These are phyloP conservation scores for Ophiostoma sp. DNA, from an alignment of 2,329 filamentous ascomycete genomes.

Conservation along the genomic window DNA sequence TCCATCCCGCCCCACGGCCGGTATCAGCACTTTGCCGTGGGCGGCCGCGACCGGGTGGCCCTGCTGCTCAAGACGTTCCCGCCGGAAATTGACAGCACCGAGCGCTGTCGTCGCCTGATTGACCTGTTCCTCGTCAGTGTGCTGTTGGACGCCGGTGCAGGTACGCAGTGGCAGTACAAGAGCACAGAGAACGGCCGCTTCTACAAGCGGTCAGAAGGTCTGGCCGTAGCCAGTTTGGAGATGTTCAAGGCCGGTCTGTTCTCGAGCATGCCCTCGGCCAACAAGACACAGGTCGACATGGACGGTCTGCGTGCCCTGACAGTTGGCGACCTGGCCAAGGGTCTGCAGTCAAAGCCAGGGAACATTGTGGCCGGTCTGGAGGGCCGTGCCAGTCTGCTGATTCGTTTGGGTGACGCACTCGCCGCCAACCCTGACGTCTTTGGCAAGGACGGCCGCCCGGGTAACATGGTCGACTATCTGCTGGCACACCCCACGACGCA, in stretches of 20 bases:
- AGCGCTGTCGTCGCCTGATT: slow-evolving; percentile 72
- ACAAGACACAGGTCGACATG: slow-evolving; percentile 89
- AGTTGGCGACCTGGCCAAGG: slow-evolving; percentile 71
- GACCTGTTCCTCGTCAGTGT: slow-evolving; percentile 64
- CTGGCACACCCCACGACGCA: slow-evolving; percentile 87
- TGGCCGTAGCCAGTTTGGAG: slow-evolving; percentile 74
- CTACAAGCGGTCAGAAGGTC: slow-evolving; percentile 83
- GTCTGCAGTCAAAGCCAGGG: slow-evolving; percentile 77
- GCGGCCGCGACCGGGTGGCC: slow-evolving; percentile 70
- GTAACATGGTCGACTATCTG: slow-evolving; percentile 96
- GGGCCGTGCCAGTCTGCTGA: slow-evolving; percentile 76
- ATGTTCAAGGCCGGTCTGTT: slow-evolving; percentile 95
- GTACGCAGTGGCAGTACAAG: slow-evolving; percentile 88
- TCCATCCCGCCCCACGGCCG: slow-evolving; percentile 82
- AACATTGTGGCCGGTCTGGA: slow-evolving; percentile 85
- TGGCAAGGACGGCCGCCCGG: slow-evolving; percentile 78
- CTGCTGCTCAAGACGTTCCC: slow-evolving; percentile 71
- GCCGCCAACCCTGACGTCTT: slow-evolving; percentile 77
- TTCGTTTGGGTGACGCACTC: slow-evolving; percentile 73
- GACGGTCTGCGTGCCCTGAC: slow-evolving; percentile 74
- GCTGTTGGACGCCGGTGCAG: slow-evolving; percentile 73
- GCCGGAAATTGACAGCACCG: slow-evolving; percentile 66
- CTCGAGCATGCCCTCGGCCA: slow-evolving; percentile 69
- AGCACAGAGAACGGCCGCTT: slow-evolving; percentile 81
- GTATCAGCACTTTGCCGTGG: slow-evolving; percentile 83